These are phyloP conservation scores for Penicillium sumatraense DNA, from an alignment of 2,329 filamentous ascomycete genomes.

Conservation along the genomic window DNA sequence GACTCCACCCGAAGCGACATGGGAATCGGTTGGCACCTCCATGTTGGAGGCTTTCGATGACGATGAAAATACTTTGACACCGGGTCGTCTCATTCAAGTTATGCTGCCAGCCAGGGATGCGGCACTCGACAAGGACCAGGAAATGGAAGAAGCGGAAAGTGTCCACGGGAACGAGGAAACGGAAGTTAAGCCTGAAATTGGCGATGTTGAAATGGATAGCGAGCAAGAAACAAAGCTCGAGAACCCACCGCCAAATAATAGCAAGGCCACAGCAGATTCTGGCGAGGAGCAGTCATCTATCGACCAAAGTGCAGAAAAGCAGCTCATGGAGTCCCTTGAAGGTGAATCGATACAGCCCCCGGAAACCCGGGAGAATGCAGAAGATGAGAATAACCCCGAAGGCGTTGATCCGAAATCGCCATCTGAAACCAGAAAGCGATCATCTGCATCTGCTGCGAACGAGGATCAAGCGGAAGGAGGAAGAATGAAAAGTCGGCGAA, in stretches of 20 bases:
- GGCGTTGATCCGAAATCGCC: slow-evolving; percentile 39
- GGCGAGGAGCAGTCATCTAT: slow-evolving; percentile 39
- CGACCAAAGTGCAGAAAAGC: slow-evolving; percentile 42
- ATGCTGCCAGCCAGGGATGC: slow-evolving; percentile 41
- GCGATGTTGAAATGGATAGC: slow-evolving; percentile 23
- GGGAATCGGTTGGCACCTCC: slow-evolving; percentile 54
- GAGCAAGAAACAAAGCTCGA: slow-evolving; percentile 16
- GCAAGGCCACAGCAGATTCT: slow-evolving; percentile 23
- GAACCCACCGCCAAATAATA: slow-evolving; percentile 8
- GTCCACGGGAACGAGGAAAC: slow-evolving; percentile 12
- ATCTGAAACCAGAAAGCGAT: slow-evolving; percentile 60
- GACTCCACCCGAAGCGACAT: slow-evolving; percentile 41
- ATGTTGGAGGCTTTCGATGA: slow-evolving; percentile 51
- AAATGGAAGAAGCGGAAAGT: slow-evolving; percentile 21
- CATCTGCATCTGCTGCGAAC: slow-evolving; percentile 63
- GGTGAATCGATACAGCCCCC: slow-evolving; percentile 30
- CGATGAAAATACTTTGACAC: slow-evolving; percentile 40
- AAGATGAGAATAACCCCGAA: slow-evolving; percentile 30
- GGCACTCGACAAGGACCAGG: slow-evolving; percentile 18
- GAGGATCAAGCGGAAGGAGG: slow-evolving; percentile 62
- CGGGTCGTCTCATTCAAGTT: slow-evolving; percentile 49
- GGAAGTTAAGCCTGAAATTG: slow-evolving; percentile 10
- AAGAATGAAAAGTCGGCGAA: slow-evolving; percentile 63
- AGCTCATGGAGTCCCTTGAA: slow-evolving; percentile 43
- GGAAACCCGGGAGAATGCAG: slow-evolving; percentile 21